Evolutionary conservation across 106 monocot genomes (phyloP).

Genomic region (Dioscorea dumetorum): DNA sequence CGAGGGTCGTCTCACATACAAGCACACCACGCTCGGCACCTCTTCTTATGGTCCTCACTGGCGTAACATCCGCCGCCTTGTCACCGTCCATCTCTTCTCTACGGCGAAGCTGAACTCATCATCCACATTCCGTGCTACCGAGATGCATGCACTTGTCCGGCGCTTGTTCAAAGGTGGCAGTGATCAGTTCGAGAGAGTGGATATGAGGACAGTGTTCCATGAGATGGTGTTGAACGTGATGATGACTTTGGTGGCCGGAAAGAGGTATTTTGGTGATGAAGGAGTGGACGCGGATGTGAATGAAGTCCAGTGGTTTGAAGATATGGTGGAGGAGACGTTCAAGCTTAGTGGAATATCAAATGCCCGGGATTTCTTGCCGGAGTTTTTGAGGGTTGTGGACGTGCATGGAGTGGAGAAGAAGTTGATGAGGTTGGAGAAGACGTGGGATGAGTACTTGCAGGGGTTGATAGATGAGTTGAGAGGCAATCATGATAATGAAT

Average conservation of each 20-base stretch:
- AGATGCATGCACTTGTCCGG: conserved; percentile 1
- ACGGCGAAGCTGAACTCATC: background rate
- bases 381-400: background rate
- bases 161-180: background rate
- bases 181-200: background rate
- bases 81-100: conserved; percentile 1
- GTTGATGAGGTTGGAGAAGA: background rate
- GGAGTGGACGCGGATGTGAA: background rate
- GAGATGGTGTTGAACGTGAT: conserved; percentile 4
- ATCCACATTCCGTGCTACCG: background rate
- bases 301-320: background rate
- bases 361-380: conserved; percentile 1
- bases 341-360: conserved; percentile 1
- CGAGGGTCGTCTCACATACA: background rate
- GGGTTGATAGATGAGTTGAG: background rate
- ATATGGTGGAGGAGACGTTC: background rate
- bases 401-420: background rate
- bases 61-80: conserved; percentile 9
- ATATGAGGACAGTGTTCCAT: background rate
- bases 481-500: background rate
- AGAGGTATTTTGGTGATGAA: conserved; percentile 2
- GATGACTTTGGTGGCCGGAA: conserved; percentile 1
- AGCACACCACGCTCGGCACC: background rate
- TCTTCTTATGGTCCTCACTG: conserved; percentile 5
- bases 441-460: conserved; percentile 1